Conservation (phyloP, 2,329 filamentous ascomycete genomes). For the Ophiostoma sp. region DNA sequence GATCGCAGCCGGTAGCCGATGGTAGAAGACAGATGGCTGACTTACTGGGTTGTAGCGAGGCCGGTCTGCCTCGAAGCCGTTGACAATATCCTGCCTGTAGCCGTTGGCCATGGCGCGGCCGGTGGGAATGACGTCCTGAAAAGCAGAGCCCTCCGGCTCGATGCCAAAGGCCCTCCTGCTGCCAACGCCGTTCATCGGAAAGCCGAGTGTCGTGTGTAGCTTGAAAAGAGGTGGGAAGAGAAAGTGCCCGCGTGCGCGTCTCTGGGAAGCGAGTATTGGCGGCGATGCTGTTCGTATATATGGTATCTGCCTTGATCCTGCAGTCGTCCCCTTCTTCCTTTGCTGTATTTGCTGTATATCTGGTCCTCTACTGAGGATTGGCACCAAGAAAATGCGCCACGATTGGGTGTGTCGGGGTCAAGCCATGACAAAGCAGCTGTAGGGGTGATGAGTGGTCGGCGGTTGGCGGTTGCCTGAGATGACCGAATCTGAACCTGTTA, state of each 20-base stretch:
- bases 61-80: slow-evolving; percentile 49
- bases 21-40: not conserved
- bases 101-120: slow-evolving; percentile 52
- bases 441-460: slow-evolving; percentile 12
- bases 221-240: not conserved
- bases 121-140: slow-evolving; percentile 36
- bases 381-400: slow-evolving; percentile 16
- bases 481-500: not conserved
- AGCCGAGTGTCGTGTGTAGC: not conserved
- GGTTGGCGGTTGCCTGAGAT: slow-evolving; percentile 2
- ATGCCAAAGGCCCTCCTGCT: slow-evolving; percentile 36
- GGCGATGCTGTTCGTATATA: not conserved
- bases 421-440: not conserved
- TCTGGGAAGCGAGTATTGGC: not conserved
- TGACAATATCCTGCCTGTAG: slow-evolving; percentile 52
- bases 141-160: slow-evolving; percentile 32
- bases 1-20: no score
- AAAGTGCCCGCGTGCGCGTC: not conserved
- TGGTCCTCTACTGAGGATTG: slow-evolving; percentile 1
- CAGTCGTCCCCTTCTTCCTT: not conserved
- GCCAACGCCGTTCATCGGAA: slow-evolving; percentile 38
- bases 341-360: slow-evolving; percentile 1
- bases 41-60: slow-evolving; percentile 53
- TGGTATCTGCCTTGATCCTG: not conserved
- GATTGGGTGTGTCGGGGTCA: slow-evolving; percentile 16